Conservation (phyloP, 2,329 filamentous ascomycete genomes). For the Anthostomella pinea region DNA sequence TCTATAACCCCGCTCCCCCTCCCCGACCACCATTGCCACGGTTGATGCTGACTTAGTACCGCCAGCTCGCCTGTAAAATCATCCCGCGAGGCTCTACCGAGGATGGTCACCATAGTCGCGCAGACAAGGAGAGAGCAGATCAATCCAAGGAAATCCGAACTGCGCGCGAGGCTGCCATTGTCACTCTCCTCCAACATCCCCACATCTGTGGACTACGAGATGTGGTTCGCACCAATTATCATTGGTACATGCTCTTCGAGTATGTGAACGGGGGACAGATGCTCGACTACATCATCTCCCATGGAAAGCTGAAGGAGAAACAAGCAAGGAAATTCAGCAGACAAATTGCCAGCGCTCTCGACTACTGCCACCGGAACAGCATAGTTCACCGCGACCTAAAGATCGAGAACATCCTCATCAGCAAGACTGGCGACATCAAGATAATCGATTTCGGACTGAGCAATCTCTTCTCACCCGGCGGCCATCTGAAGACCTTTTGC, state of each 20-base stretch:
- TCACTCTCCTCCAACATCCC: slow-evolving; percentile 88
- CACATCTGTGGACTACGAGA: slow-evolving; percentile 96
- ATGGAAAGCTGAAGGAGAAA: slow-evolving; percentile 96
- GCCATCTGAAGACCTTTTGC: slow-evolving; percentile 92
- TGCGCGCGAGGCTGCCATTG: slow-evolving; percentile 91
- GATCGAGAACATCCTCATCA: slow-evolving; percentile 99
- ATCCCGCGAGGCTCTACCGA: slow-evolving; percentile 87
- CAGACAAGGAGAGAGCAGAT: slow-evolving; percentile 83
- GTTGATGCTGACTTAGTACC: slow-evolving; percentile 8
- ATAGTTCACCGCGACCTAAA: slow-evolving; percentile 97
- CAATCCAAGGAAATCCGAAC: slow-evolving; percentile 96
- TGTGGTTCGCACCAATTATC: slow-evolving; percentile 91
- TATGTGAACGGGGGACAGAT: slow-evolving; percentile 99
- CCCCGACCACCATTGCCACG: slow-evolving; percentile 14
- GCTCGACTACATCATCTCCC: slow-evolving; percentile 99
- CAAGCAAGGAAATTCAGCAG: slow-evolving; percentile 96
- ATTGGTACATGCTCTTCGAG: slow-evolving; percentile 99
- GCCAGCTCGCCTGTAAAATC: slow-evolving; percentile 92
- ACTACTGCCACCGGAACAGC: slow-evolving; percentile 97
- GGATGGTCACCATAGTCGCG: slow-evolving; percentile 69
- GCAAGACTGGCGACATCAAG: slow-evolving; percentile 98
- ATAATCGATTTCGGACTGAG: slow-evolving; percentile 98
- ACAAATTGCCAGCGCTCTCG: slow-evolving; percentile 92
- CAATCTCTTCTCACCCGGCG: slow-evolving; percentile 86
- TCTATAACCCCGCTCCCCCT: slow-evolving; percentile 6